A percentile compares a stretch with the other conserved stretches of the same genome.
phyloP scores from a whole-genome alignment of 768 basidiomycete genomes.

The Russula emetica region DNA sequence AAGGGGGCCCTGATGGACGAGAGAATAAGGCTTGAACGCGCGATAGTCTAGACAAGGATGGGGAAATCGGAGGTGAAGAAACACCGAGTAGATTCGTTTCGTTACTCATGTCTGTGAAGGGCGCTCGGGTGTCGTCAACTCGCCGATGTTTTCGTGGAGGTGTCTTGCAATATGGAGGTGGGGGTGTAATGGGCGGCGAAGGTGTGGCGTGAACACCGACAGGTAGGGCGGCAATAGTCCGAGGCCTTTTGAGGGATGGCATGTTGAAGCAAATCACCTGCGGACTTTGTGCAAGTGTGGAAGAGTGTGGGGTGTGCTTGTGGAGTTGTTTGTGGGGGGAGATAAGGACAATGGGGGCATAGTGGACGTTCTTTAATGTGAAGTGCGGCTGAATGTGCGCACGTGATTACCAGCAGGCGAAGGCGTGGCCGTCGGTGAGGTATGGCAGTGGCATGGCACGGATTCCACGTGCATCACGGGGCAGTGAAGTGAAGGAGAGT shows the following conservation, averaged over 20 bases:
- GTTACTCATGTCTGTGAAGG: conserved; percentile 25
- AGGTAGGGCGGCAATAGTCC: conserved; percentile 5
- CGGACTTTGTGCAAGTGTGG: conserved; percentile 19
- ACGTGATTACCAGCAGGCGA: conserved; percentile 25
- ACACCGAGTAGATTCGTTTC: background rate
- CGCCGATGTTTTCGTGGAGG: conserved; percentile 23
- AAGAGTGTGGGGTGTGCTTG: conserved; percentile 10
- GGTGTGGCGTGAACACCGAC: conserved; percentile 20
- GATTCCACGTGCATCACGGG: conserved; percentile 24
- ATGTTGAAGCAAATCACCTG: conserved; percentile 14
- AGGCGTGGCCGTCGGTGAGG: conserved; percentile 23
- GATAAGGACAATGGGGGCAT: conserved; percentile 21
- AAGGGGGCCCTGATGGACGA: background rate
- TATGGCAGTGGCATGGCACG: conserved; percentile 10
- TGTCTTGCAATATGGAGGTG: conserved; percentile 19
- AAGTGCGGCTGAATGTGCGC: conserved; percentile 17
- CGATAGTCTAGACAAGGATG: conserved; percentile 5
- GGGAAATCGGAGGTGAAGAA: conserved; percentile 2
- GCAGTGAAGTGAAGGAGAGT: conserved; percentile 13
- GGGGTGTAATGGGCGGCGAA: conserved; percentile 8
- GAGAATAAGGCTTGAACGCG: conserved; percentile 3
- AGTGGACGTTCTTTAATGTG: conserved; percentile 26
- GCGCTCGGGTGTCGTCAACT: conserved; percentile 18
- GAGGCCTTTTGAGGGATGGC: conserved; percentile 25
- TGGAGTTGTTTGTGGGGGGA: conserved; percentile 20